Percentiles rank a stretch among this genome's conserved stretches.
Conservation (phyloP, 1,139 yeast species). For the Lipomyces yarrowii region DNA sequence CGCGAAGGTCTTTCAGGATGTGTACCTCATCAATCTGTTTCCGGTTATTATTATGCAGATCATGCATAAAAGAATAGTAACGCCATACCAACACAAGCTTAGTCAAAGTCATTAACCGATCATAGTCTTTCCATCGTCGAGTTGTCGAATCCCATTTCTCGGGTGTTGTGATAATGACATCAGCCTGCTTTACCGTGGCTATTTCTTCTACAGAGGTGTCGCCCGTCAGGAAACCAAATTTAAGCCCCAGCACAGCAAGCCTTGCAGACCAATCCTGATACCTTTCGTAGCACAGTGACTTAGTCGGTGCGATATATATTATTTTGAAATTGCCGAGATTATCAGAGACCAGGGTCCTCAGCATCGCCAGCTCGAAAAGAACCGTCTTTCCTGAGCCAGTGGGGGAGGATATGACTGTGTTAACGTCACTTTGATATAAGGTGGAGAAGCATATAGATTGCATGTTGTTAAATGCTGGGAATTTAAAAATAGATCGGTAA, state of each 20-base stretch:
- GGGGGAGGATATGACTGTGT: slow-evolving; percentile 56
- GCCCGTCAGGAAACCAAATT: slow-evolving; percentile 54
- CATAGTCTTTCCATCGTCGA: slow-evolving; percentile 52
- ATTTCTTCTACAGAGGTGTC: slow-evolving; percentile 51
- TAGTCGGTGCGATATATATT: slow-evolving; percentile 59
- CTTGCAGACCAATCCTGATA: slow-evolving; percentile 48
- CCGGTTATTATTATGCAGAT: not conserved
- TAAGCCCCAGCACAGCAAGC: slow-evolving; percentile 44
- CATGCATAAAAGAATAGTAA: not conserved
- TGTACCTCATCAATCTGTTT: slow-evolving; percentile 54
- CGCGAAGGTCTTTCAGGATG: slow-evolving; percentile 52
- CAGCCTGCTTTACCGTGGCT: slow-evolving; percentile 48
- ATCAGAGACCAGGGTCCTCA: slow-evolving; percentile 41
- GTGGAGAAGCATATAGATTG: slow-evolving; percentile 50
- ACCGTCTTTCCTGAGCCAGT: slow-evolving; percentile 64
- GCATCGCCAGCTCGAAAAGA: slow-evolving; percentile 55
- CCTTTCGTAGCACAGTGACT: slow-evolving; percentile 49
- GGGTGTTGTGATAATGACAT: slow-evolving; percentile 57
- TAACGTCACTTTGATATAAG: slow-evolving; percentile 45
- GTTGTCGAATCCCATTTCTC: slow-evolving; percentile 62
- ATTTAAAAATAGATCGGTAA: slow-evolving; percentile 43
- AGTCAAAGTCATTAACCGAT: slow-evolving; percentile 46
- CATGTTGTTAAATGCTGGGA: slow-evolving; percentile 51
- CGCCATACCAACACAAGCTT: slow-evolving; percentile 44
- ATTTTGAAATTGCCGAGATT: slow-evolving; percentile 42